Evolutionary conservation across 140 eudicot species (phyloP), one percentile per base, ranked within the genome.

Genomic region (Bidens hawaiensis): DNA sequence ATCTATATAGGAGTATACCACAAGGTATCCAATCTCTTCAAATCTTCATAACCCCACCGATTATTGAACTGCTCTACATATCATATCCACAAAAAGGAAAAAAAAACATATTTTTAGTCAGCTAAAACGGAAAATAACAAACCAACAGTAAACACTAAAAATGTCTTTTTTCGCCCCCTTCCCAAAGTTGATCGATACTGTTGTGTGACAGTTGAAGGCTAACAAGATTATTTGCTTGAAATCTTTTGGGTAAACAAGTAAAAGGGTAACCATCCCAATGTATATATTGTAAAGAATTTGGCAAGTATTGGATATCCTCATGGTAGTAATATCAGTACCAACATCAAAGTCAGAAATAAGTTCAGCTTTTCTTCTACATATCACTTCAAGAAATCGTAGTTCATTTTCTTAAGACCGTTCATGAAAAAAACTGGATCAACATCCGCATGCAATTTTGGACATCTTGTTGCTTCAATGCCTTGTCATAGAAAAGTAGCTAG

Each of bases 221-320:
- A 24, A 67, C 72, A 52, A 67, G 54, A 38, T 67, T 36, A 10
- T 34, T 52, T 67, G 53, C 72, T 38, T 11, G 7, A 38, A 54
- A 67, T 16, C 7, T 15, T 24, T 67, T 25, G 10, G 73, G 73
- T 6, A 67, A 55, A 27, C 16, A 17, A 11, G 8, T 0, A 17
- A 54, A 67, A 17, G 55, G 65, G 55, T 67, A 67, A 12, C 3
- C 27, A 4, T 17, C 3, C 60, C 74, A 57, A 1, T 19, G 0
- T 14, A 69, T 11, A 46, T 17, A 60, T 24, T 13, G 53, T 33
- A 70, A 48, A 34, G 31, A 1, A 11, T 70, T 24, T 60, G 75
- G 68, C n/a, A 70, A 30, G 62, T 36, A 57, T 10, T 13, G 54
- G 4, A 16, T 1, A 2, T 13, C 43, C 0, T 2, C 6, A 7